Percentiles rank a stretch among this genome's conserved stretches.
These are phyloP conservation scores for Heterobasidion irregulare DNA, from an alignment of 1,284 basidiomycete species.

Conservation along the genomic window DNA sequence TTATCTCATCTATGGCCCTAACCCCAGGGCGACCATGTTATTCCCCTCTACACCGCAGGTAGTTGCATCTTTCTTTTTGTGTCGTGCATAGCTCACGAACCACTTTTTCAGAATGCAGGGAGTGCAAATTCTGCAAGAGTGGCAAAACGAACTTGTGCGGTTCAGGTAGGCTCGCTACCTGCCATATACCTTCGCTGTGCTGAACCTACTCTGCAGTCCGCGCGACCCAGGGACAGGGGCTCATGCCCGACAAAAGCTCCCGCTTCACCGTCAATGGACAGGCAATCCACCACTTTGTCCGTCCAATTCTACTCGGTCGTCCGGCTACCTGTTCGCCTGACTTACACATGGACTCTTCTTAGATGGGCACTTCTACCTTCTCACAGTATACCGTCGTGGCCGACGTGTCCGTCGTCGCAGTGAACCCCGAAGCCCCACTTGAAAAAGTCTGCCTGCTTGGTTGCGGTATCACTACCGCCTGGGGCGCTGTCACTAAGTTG, in stretches of 20 bases:
- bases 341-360: constrained; percentile 1
- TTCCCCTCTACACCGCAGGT: constrained; percentile 91
- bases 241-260: constrained; percentile 92
- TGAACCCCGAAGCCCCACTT: constrained; percentile 81
- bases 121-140: constrained; percentile 98
- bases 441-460: constrained; percentile 94
- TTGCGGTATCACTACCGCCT: constrained; percentile 97
- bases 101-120: constrained; percentile 64
- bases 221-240: constrained; percentile 89
- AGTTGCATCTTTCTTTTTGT: constrained; percentile 11
- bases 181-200: background rate
- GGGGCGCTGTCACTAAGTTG: constrained; percentile 82
- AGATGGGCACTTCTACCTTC: constrained; percentile 99
- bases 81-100: background rate
- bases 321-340: background rate
- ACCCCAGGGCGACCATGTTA: constrained; percentile 79
- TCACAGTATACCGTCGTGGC: constrained; percentile 99
- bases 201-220: constrained; percentile 48
- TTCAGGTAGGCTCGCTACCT: constrained; percentile 42
- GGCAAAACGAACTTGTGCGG: constrained; percentile 98
- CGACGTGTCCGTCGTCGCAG: constrained; percentile 92
- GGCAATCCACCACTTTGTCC: constrained; percentile 85
- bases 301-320: constrained; percentile 18
- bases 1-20: constrained; percentile 1
- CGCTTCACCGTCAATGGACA: constrained; percentile 91